These are phyloP conservation scores for Graphiopsis chlorocephala DNA, from an alignment of 2,329 filamentous ascomycete species.

Conservation along the genomic window DNA sequence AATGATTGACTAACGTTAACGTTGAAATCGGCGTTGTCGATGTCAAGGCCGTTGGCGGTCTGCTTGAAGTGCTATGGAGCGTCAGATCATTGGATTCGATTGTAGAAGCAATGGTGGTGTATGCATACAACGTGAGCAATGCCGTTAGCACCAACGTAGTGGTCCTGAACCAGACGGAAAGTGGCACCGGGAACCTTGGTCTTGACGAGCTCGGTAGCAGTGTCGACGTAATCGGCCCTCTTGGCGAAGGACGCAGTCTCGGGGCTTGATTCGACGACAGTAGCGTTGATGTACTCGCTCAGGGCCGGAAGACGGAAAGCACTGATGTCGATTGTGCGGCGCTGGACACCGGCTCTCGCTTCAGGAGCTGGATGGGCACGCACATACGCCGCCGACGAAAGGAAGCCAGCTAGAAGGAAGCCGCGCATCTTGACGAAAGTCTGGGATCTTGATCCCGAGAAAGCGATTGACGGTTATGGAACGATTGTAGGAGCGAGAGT, in stretches of 20 bases:
- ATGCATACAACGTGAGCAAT: slow-evolving; percentile 49
- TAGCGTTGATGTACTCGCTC: slow-evolving; percentile 22
- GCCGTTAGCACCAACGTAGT: slow-evolving; percentile 55
- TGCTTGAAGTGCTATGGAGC: slow-evolving; percentile 52
- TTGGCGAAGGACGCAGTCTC: neutral
- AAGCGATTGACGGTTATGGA: neutral
- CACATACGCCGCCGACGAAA: slow-evolving; percentile 10
- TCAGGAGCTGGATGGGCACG: slow-evolving; percentile 12
- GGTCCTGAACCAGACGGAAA: slow-evolving; percentile 54
- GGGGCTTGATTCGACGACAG: slow-evolving; percentile 19
- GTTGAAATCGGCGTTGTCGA: slow-evolving; percentile 61
- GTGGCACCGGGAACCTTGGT: slow-evolving; percentile 35
- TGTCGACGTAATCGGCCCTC: slow-evolving; percentile 30
- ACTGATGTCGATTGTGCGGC: slow-evolving; percentile 33
- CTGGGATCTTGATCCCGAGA: neutral
- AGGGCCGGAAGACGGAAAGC: slow-evolving; percentile 32
- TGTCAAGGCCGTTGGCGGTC: slow-evolving; percentile 56
- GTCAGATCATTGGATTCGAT: neutral
- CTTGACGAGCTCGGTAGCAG: slow-evolving; percentile 36
- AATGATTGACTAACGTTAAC: slow-evolving; percentile 52
- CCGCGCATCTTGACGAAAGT: slow-evolving; percentile 10
- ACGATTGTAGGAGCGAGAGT: neutral
- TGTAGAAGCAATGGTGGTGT: too few species aligned
- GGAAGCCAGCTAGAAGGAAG: slow-evolving; percentile 13
- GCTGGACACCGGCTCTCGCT: slow-evolving; percentile 11